Base-by-base conservation (phyloP, 305 asterid species). In the Solanum hybrid region DNA sequence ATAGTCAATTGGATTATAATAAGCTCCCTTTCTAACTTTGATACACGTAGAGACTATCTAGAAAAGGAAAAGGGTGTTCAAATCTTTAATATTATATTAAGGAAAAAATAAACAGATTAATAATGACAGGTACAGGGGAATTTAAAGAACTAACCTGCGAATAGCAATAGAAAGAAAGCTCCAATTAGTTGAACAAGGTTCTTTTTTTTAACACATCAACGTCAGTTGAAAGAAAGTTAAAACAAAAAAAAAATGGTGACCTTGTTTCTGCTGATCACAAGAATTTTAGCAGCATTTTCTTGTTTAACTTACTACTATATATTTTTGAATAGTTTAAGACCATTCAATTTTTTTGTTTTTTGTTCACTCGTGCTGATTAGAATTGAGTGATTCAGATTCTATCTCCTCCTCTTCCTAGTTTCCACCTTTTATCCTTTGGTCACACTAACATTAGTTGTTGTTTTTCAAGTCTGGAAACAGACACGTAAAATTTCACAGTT, bases 331-430 rank as follows among this genome's bases (percentile, higher is more conserved):
- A 86, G 34, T 75, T 90, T 36, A 75, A 75, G 79, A 89, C 91
- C 89, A 89, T 90, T 90, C 92, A 88, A 92, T 74, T 89, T 26
- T 16, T 77, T 89, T 85, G 24, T 82, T 14, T 40, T 26, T 42
- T 42, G 16, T 26, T 46, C 67, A 8, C 81, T 75, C 90, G 16
- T 89, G 90, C 57, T 69, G 93, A 87, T 75, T 33, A 79, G 89
- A 90, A 91, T 89, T 90, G 95, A 91, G 95, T 92, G 95, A 93
- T 91, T 89, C 93, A 40, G 31, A 88, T 91, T 94, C 20, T n/a
- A 82, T 87, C 73, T 88, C 61, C 29, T 61, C 8, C n/a, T 57
- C 20, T 22, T 46, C n/a, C 5, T 31, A 6, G 13, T 39, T 5
- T 81, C 13, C 86, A 26, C 16, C 18, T 82, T 82, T 42, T 82